Percentiles rank a stretch among this genome's conserved stretches.
Evolutionary conservation across 2,329 filamentous ascomycete species (phyloP).

Genomic region (Fusarium zealandicum): DNA sequence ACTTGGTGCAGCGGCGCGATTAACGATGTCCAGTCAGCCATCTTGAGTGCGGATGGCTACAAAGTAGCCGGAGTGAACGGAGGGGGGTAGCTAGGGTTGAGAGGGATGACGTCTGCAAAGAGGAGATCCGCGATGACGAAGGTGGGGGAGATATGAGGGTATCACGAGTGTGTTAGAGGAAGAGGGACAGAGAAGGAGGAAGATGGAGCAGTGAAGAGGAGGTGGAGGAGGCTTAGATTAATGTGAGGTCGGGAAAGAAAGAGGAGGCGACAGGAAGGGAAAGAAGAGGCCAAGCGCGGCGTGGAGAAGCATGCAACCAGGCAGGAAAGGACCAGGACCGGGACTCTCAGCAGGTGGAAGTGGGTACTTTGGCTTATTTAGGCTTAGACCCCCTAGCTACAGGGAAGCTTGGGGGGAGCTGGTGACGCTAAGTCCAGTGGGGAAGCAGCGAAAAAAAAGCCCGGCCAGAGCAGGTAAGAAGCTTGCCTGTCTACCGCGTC

Average conservation of each 20-base stretch:
- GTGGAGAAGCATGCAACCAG: constrained; percentile 25
- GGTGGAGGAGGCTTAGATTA: constrained; percentile 27
- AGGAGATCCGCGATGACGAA: constrained; percentile 18
- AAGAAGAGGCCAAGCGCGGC: constrained; percentile 23
- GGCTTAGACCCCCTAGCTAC: constrained; percentile 27
- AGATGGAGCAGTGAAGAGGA: constrained; percentile 11
- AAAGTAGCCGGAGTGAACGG: constrained; percentile 14
- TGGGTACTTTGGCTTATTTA: constrained; percentile 1
- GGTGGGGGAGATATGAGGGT: constrained; percentile 25
- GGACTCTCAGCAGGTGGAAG: constrained; percentile 1
- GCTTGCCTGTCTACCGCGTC: background rate
- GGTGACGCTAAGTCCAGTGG: constrained; percentile 21
- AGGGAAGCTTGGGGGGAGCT: constrained; percentile 27
- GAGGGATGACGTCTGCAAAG: constrained; percentile 11
- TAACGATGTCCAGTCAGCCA: constrained; percentile 50
- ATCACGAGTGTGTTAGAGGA: constrained; percentile 27
- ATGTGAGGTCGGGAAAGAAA: constrained; percentile 19
- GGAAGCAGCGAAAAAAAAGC: constrained; percentile 13
- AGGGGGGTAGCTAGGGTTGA: constrained; percentile 11
- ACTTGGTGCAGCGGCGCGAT: constrained; percentile 63
- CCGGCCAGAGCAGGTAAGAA: background rate
- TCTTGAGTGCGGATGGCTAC: constrained; percentile 29
- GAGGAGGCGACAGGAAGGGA: constrained; percentile 18
- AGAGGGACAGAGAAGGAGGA: constrained; percentile 14
- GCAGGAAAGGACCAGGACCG: constrained; percentile 18